phyloP scores from a whole-genome alignment of 768 basidiomycete genomes.

The Leccinum longicurvipes region DNA sequence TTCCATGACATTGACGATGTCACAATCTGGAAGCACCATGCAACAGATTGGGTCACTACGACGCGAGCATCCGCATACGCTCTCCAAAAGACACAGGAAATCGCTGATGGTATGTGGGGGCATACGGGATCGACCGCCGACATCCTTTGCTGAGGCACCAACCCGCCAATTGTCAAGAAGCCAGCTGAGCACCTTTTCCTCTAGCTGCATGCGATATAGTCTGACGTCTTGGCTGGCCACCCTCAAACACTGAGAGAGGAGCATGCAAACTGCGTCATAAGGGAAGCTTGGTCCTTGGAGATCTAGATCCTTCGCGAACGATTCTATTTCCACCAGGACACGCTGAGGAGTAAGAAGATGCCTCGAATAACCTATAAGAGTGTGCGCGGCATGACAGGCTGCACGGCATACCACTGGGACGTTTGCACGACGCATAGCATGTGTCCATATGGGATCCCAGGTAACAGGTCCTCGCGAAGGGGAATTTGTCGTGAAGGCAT shows the following conservation, averaged over 20 bases:
- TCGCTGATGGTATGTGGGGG: constrained; percentile 57
- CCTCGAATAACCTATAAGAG: constrained; percentile 45
- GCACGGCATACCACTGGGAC: constrained; percentile 70
- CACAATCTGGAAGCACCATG: constrained; percentile 66
- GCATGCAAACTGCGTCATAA: constrained; percentile 85
- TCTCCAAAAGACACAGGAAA: constrained; percentile 59
- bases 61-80: constrained; percentile 55
- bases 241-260: constrained; percentile 65
- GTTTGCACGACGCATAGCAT: constrained; percentile 71
- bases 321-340: constrained; percentile 71
- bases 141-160: constrained; percentile 37
- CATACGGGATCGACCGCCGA: constrained; percentile 39
- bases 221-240: constrained; percentile 79
- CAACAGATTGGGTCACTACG: constrained; percentile 44
- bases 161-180: constrained; percentile 67
- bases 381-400: constrained; percentile 67
- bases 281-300: constrained; percentile 88
- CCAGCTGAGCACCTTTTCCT: constrained; percentile 85
- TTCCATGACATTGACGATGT: constrained; percentile 56
- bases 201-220: constrained; percentile 79
- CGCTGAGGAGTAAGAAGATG: constrained; percentile 51
- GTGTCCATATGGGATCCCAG: constrained; percentile 86
- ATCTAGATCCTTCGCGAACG: constrained; percentile 76
- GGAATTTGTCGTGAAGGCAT: background rate
- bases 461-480: constrained; percentile 26